Percentiles rank a stretch among this genome's conserved stretches.
These are phyloP conservation scores for Plasmodium malariae DNA, from an alignment of 169 alveolate species.

Conservation along the genomic window DNA sequence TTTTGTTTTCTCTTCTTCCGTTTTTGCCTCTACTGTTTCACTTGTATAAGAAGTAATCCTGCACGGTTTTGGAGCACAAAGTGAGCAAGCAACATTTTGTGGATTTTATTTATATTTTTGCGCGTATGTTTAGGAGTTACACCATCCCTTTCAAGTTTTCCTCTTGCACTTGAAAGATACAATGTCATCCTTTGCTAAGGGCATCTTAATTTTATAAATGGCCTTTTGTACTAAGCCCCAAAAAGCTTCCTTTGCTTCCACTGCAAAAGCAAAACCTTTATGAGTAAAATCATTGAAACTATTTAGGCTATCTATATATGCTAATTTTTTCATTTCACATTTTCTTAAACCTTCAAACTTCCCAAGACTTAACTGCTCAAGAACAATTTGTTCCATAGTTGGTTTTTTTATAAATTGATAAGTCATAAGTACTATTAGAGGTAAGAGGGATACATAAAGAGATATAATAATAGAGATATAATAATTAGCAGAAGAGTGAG, in stretches of 20 bases:
- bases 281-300: constrained; percentile 11
- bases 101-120: too few species aligned
- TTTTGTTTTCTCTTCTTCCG: not conserved
- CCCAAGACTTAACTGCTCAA: constrained; percentile 80
- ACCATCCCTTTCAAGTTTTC: constrained; percentile 1
- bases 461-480: constrained; percentile 72
- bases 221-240: constrained; percentile 79
- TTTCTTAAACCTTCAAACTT: constrained; percentile 78
- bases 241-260: constrained; percentile 81
- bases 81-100: too few species aligned
- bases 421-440: constrained; percentile 76
- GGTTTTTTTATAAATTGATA: constrained; percentile 80
- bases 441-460: constrained; percentile 78
- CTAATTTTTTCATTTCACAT: constrained; percentile 61
- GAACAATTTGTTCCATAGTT: constrained; percentile 81
- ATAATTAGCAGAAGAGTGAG: constrained; percentile 77
- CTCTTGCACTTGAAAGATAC: not conserved
- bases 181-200: constrained; percentile 36
- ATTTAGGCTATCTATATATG: constrained; percentile 76
- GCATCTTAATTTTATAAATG: constrained; percentile 79
- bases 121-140: too few species aligned
- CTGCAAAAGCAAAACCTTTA: constrained; percentile 83
- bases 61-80: too few species aligned
- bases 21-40: too few species aligned
- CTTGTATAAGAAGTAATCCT: too few species aligned